Percentiles rank a stretch among this genome's conserved stretches.
Conservation (phyloP, 495 filamentous ascomycete genomes). For the Pseudoneurospora amorphoporcata region DNA sequence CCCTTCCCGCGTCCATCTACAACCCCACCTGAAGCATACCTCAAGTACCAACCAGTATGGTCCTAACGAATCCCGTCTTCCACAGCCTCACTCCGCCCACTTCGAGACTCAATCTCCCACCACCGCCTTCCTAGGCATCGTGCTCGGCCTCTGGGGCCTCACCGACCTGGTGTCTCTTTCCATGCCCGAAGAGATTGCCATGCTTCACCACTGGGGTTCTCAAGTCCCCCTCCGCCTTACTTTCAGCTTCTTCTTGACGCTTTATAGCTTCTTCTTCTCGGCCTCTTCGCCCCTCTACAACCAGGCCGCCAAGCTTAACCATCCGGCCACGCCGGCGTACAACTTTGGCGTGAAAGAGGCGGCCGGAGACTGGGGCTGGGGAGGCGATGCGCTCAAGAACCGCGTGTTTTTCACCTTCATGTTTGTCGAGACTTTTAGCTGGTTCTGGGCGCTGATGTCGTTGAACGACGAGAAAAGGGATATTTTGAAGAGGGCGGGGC, state of each 20-base stretch:
- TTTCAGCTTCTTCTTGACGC: conserved; percentile 53
- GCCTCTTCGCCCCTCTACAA: conserved; percentile 27
- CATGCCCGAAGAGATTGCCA: conserved; percentile 56
- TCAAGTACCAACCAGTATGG: not conserved
- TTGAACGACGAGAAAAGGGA: conserved; percentile 40
- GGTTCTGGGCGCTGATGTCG: conserved; percentile 71
- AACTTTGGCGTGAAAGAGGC: not conserved
- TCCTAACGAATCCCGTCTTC: not conserved
- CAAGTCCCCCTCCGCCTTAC: conserved; percentile 52
- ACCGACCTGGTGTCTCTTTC: conserved; percentile 65
- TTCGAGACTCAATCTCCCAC: conserved; percentile 55
- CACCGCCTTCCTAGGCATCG: conserved; percentile 59
- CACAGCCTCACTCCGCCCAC: conserved; percentile 36
- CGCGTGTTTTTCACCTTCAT: conserved; percentile 72
- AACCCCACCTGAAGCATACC: not conserved
- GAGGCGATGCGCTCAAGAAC: conserved; percentile 58
- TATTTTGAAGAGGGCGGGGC: conserved; percentile 14
- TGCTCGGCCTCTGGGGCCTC: conserved; percentile 56
- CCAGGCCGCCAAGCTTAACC: conserved; percentile 9
- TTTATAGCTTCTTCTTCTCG: conserved; percentile 56
- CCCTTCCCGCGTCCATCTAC: not conserved
- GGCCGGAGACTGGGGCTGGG: conserved; percentile 17
- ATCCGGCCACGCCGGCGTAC: conserved; percentile 14
- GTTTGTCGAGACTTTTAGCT: conserved; percentile 74
- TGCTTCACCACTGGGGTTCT: conserved; percentile 52